Evolutionary conservation across 345 rosid species (phyloP).

Genomic region (Populus davidiana): DNA sequence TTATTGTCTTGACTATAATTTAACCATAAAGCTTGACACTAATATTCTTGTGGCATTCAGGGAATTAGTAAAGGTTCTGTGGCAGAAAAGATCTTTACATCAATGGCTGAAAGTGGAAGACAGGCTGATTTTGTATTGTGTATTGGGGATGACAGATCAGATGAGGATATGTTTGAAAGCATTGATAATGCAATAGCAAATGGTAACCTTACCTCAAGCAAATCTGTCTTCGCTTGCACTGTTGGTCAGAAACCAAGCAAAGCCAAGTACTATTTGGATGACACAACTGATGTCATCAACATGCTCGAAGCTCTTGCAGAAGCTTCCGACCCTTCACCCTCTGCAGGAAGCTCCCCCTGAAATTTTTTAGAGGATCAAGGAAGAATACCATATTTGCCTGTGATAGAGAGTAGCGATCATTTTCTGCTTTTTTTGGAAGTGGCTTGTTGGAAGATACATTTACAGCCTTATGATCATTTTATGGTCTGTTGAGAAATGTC

Average conservation of each 20-base stretch:
- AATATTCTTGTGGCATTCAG: constrained; percentile 29
- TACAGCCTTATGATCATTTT: constrained; percentile 10
- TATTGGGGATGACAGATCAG: constrained; percentile 72
- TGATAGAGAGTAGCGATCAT: constrained; percentile 15
- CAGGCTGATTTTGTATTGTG: constrained; percentile 64
- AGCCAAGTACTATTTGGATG: constrained; percentile 85
- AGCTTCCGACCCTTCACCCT: constrained; percentile 44
- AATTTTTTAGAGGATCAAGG: background rate
- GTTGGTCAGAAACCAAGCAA: constrained; percentile 98
- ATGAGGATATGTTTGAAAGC: constrained; percentile 76
- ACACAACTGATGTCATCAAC: constrained; percentile 49
- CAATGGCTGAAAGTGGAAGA: constrained; percentile 44
- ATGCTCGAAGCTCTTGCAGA: constrained; percentile 64
- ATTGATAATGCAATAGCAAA: constrained; percentile 38
- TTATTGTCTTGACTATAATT: background rate
- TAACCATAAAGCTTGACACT: background rate
- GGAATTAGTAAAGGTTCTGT: constrained; percentile 65
- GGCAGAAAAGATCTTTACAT: constrained; percentile 52
- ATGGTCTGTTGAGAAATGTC: constrained; percentile 18
- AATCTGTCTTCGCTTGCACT: constrained; percentile 72
- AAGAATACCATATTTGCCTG: constrained; percentile 11
- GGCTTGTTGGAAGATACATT: constrained; percentile 1
- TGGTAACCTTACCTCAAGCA: constrained; percentile 39
- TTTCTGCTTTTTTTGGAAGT: constrained; percentile 20
- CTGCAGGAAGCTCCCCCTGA: constrained; percentile 36